Conservation (phyloP, 148 eudicot genomes). For the Cornus kousa region DNA sequence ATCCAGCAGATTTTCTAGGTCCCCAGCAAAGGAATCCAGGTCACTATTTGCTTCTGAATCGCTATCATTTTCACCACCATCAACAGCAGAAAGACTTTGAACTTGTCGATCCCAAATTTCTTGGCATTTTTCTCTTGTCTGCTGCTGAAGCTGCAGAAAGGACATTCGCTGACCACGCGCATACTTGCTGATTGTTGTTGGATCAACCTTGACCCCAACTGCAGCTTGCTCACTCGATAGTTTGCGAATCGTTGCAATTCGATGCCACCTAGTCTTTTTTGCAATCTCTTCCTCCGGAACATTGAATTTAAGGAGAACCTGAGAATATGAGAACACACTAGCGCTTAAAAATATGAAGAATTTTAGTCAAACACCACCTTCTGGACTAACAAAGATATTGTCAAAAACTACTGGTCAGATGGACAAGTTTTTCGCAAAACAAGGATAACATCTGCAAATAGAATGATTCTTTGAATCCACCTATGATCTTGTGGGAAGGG, state of each 20-base stretch:
- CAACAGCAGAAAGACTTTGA: slow-evolving; percentile 73
- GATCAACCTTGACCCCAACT: slow-evolving; percentile 80
- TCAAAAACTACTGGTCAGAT: not conserved
- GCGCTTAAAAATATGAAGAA: not conserved
- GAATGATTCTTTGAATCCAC: not conserved
- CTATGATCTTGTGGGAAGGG: not conserved
- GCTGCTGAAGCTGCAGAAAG: slow-evolving; percentile 96
- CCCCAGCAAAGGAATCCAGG: slow-evolving; percentile 98
- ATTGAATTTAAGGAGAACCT: slow-evolving; percentile 84
- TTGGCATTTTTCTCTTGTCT: slow-evolving; percentile 92
- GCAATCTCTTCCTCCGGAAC: slow-evolving; percentile 81
- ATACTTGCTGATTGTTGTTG: slow-evolving; percentile 85
- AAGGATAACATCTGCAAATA: not conserved
- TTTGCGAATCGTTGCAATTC: slow-evolving; percentile 94
- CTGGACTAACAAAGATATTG: not conserved
- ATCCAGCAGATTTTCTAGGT: slow-evolving; percentile 92
- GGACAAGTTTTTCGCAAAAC: not conserved
- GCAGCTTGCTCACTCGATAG: slow-evolving; percentile 97
- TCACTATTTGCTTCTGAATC: slow-evolving; percentile 94
- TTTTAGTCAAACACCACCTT: not conserved
- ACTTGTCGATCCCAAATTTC: slow-evolving; percentile 97
- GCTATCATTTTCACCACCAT: slow-evolving; percentile 88
- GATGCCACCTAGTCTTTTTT: slow-evolving; percentile 89
- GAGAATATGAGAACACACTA: slow-evolving; percentile 3
- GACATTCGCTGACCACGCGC: slow-evolving; percentile 99